Percentiles rank a stretch among this genome's conserved stretches.
These are phyloP conservation scores for Mucor piriformis DNA, from an alignment of 371 early-diverging fungal species.

Conservation along the genomic window DNA sequence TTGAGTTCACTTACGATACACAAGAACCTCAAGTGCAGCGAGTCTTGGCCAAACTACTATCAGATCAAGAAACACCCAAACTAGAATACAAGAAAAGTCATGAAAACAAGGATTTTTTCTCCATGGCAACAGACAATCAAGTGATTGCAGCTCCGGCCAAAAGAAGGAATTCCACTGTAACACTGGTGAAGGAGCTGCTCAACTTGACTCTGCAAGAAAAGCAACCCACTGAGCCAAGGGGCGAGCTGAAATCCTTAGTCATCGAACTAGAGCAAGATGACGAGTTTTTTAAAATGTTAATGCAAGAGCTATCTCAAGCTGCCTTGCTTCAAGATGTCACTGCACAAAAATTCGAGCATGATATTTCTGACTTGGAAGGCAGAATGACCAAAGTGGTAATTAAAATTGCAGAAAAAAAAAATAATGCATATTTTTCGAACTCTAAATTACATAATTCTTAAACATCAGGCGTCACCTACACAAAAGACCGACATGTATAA, in stretches of 20 bases:
- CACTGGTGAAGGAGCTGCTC: conserved; percentile 25
- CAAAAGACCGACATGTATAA: conserved; percentile 70
- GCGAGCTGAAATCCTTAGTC: conserved; percentile 42
- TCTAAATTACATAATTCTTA: too few species aligned
- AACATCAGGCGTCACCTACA: conserved; percentile 55
- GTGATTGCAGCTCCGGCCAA: conserved; percentile 6
- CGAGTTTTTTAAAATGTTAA: conserved; percentile 61
- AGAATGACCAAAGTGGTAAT: conserved; percentile 51
- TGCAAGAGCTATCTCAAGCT: conserved; percentile 52
- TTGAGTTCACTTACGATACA: conserved; percentile 43
- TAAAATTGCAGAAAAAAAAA: neutral
- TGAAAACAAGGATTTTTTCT: conserved; percentile 45
- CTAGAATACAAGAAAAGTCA: conserved; percentile 37
- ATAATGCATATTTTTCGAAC: too few species aligned
- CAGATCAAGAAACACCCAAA: conserved; percentile 20
- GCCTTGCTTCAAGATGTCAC: conserved; percentile 42
- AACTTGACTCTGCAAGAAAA: conserved; percentile 8
- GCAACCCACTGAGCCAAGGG: neutral
- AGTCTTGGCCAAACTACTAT: conserved; percentile 11
- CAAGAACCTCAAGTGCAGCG: conserved; percentile 27
- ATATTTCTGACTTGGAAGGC: conserved; percentile 48
- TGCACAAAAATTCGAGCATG: conserved; percentile 43
- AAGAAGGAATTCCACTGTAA: conserved; percentile 16
- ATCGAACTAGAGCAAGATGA: conserved; percentile 63
- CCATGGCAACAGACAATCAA: conserved; percentile 15